These are phyloP conservation scores for Colletotrichum noveboracense DNA, from an alignment of 2,329 filamentous ascomycete genomes.

Conservation along the genomic window DNA sequence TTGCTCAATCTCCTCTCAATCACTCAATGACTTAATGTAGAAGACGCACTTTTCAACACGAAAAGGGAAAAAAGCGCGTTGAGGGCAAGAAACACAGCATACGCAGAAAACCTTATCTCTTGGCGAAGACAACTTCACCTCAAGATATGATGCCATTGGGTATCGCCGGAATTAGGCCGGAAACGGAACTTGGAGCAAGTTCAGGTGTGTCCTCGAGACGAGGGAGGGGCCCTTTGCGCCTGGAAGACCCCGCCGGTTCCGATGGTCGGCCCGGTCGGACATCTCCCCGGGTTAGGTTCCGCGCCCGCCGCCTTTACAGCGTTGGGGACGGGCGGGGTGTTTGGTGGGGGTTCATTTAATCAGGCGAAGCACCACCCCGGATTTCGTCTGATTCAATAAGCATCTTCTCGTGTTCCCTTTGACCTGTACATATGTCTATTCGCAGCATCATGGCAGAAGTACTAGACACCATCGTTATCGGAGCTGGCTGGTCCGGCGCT, in stretches of 20 bases:
- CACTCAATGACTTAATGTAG: neutral
- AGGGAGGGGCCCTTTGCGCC: neutral
- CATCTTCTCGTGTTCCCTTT: neutral
- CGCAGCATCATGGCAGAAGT: conserved; percentile 8
- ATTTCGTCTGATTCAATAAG: neutral
- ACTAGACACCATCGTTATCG: conserved; percentile 19
- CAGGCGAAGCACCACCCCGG: neutral
- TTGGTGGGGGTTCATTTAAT: neutral
- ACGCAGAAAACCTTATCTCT: neutral
- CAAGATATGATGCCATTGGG: neutral
- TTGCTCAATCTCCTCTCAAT: neutral
- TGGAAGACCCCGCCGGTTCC: conserved; percentile 1
- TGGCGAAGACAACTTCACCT: neutral
- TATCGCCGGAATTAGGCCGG: neutral
- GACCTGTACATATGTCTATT: neutral
- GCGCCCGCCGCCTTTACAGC: neutral
- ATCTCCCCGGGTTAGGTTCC: conserved; percentile 7
- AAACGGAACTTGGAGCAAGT: neutral
- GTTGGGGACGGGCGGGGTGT: neutral
- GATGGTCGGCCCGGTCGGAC: conserved; percentile 21
- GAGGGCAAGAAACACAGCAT: neutral
- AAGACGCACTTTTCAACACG: neutral
- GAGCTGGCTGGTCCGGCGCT: conserved; percentile 17
- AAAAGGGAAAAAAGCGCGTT: neutral
- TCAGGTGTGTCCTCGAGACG: neutral